Conservation (phyloP, 2,329 filamentous ascomycete species). For the Ophiosphaerella korrae region DNA sequence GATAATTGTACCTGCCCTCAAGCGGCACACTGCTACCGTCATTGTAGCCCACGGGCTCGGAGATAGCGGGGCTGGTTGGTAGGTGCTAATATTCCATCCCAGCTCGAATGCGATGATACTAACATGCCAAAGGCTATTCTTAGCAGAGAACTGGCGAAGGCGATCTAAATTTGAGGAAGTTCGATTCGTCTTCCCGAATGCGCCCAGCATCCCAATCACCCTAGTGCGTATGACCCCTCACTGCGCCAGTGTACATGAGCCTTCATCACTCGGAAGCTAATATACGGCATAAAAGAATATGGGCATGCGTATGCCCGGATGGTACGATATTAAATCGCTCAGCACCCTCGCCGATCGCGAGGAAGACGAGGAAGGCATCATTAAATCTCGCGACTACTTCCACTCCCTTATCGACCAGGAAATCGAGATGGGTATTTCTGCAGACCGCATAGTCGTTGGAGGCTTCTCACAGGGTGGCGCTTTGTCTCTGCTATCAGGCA, state of each 20-base stretch:
- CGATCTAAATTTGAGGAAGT: constrained; percentile 83
- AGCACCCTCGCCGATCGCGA: constrained; percentile 50
- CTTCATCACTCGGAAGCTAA: neutral
- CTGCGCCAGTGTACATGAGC: too few relatives aligned
- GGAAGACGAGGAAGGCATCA: constrained; percentile 76
- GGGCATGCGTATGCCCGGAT: constrained; percentile 82
- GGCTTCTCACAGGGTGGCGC: constrained; percentile 88
- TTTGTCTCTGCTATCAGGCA: constrained; percentile 79
- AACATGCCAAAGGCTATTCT: constrained; percentile 61
- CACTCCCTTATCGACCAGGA: constrained; percentile 79
- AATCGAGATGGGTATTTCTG: constrained; percentile 78
- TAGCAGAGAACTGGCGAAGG: constrained; percentile 86
- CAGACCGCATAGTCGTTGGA: constrained; percentile 82
- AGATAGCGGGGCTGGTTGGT: constrained; percentile 79
- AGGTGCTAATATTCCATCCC: constrained; percentile 21
- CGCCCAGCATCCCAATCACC: constrained; percentile 85
- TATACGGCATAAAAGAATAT: constrained; percentile 60
- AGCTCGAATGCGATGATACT: constrained; percentile 10
- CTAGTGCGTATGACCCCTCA: constrained; percentile 57
- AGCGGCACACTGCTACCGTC: constrained; percentile 88
- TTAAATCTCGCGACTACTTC: constrained; percentile 75
- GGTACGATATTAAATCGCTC: constrained; percentile 74
- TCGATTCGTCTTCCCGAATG: constrained; percentile 92
- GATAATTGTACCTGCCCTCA: constrained; percentile 78
- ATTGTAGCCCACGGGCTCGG: constrained; percentile 94